These are phyloP conservation scores for Diphasiastrum complanatum DNA, from an alignment of 83 land plant genomes.

Conservation along the genomic window DNA sequence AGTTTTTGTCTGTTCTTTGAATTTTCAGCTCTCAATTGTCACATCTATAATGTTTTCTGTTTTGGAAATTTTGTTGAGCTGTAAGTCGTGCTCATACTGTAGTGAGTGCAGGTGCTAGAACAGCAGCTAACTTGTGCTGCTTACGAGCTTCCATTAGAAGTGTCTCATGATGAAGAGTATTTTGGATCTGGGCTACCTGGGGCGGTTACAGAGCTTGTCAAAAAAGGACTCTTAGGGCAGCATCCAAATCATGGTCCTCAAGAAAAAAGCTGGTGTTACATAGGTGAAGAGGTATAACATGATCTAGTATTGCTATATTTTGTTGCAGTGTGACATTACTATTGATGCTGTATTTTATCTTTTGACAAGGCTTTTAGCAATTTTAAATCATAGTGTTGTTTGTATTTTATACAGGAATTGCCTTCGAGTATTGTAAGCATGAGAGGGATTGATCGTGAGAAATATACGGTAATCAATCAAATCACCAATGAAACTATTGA, in stretches of 20 bases:
- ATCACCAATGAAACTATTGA: slow-evolving; percentile 63
- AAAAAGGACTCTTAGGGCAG: slow-evolving; percentile 49
- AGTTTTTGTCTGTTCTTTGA: too few relatives aligned
- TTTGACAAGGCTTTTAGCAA: too few relatives aligned
- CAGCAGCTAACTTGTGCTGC: slow-evolving; percentile 92
- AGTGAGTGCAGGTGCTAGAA: slow-evolving; percentile 57
- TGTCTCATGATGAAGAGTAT: slow-evolving; percentile 63
- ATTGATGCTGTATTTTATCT: neutral
- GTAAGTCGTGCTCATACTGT: neutral
- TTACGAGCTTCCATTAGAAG: slow-evolving; percentile 60
- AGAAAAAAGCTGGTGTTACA: slow-evolving; percentile 60
- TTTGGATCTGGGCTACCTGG: slow-evolving; percentile 64
- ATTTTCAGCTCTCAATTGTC: too few relatives aligned
- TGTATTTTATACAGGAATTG: slow-evolving; percentile 46
- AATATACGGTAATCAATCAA: slow-evolving; percentile 66
- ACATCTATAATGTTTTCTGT: too few relatives aligned
- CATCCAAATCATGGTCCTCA: slow-evolving; percentile 36
- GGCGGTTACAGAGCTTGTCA: slow-evolving; percentile 48
- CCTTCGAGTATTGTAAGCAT: slow-evolving; percentile 70
- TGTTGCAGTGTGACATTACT: neutral
- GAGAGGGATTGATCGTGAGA: slow-evolving; percentile 69
- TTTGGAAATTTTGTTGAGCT: too few relatives aligned
- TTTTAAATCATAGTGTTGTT: too few relatives aligned
- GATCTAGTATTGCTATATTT: slow-evolving; percentile 5
- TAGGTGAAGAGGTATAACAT: slow-evolving; percentile 69